phyloP scores from a whole-genome alignment of 2,329 filamentous ascomycete genomes.

The Cercospora sojina region DNA sequence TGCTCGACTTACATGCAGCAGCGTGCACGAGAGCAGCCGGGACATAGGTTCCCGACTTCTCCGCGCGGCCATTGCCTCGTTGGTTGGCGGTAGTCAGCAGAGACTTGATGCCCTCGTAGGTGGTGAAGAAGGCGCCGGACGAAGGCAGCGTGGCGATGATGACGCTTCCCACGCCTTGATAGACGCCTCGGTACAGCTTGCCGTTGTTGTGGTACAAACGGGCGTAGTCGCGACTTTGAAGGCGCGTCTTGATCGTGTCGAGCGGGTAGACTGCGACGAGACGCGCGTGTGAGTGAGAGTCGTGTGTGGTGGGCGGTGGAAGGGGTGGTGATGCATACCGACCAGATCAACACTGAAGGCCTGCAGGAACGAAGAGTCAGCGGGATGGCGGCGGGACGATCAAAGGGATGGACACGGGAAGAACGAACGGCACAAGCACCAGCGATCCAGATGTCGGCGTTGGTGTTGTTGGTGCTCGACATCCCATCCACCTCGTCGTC shows the following conservation, averaged over 20 bases:
- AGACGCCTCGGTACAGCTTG: slow-evolving; percentile 69
- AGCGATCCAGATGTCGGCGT: slow-evolving; percentile 49
- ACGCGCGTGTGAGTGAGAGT: background rate
- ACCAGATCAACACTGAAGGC: slow-evolving; percentile 83
- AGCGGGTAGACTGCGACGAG: slow-evolving; percentile 66
- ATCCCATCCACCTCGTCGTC: background rate
- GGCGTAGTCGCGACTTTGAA: slow-evolving; percentile 75
- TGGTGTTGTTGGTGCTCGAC: slow-evolving; percentile 34
- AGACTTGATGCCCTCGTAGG: slow-evolving; percentile 75
- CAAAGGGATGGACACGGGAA: background rate
- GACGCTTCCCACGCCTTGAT: slow-evolving; percentile 83
- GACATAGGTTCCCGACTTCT: slow-evolving; percentile 43
- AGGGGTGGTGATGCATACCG: background rate
- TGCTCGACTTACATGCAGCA: slow-evolving; percentile 60
- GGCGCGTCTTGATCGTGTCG: slow-evolving; percentile 84
- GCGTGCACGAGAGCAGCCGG: slow-evolving; percentile 71
- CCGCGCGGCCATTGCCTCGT: background rate
- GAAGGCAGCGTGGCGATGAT: slow-evolving; percentile 86
- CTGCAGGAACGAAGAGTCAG: background rate
- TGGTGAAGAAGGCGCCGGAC: slow-evolving; percentile 85
- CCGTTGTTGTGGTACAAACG: slow-evolving; percentile 61
- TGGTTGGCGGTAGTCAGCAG: slow-evolving; percentile 54
- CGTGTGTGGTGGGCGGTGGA: background rate
- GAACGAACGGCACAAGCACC: slow-evolving; percentile 65
- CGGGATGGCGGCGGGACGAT: background rate